Base-by-base conservation (phyloP, 2,329 filamentous ascomycete species). In the Graphiopsis chlorocephala region DNA sequence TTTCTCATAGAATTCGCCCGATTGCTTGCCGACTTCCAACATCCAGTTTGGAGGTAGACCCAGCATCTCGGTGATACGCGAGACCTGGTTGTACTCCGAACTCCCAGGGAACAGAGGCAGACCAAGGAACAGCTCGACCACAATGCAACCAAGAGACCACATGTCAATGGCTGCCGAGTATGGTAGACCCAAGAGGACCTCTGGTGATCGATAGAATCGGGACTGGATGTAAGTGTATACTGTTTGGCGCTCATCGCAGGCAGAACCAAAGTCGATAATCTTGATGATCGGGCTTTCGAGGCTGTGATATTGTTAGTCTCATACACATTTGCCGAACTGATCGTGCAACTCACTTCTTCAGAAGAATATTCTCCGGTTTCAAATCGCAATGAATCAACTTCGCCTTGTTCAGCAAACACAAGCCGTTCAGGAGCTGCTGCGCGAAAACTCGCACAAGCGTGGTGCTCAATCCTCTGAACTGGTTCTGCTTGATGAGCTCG, bases 211-310 rank as follows among this genome's bases (percentile, higher is more conserved):
- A 79, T 99, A 99, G 79, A 99, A 99, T 72, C 95, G 86, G 11
- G 95, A 99, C 78, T 99, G 95, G 67, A 99, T 99, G 77, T 99
- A 99, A 6, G 95, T 99, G 78, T 99, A 99, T 29, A 99, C 95
- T 0, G 95, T 99, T 77, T 99, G 95, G 59, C 95, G 89, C 80
- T 99, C 95, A 77, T 99, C 95, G 78, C 95, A 99, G 15, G 95
- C 95, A 42, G 95, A 99, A 50, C 95, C 95, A 75, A 99, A 99
- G 83, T 99, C 95, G 77, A 99, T 99, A 74, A 99, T 97, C 79
- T 99, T 99, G 85, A 99, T 99, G 71, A 99, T 98, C 3, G 95
- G 95, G 73, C 94, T 98, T 78, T 99, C 95, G 48, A 99, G 87
- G 76, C 87, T 89, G 68, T 35, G 25, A 35, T 61, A 2, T 29